phyloP scores from a whole-genome alignment of 2,329 filamentous ascomycete genomes.

The Cladophialophora chaetospira region DNA sequence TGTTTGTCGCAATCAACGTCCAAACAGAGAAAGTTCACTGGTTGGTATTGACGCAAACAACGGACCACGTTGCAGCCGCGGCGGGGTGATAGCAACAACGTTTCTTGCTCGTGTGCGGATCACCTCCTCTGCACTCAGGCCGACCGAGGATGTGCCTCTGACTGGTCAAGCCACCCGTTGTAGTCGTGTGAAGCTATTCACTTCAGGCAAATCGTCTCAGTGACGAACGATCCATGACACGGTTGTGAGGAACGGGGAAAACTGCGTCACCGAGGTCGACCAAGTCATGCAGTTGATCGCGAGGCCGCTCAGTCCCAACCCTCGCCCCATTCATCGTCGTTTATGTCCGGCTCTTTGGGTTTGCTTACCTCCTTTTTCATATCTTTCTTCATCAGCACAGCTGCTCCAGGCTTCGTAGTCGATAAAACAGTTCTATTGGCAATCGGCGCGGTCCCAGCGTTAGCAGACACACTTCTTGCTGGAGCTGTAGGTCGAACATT shows the following conservation, averaged over 20 bases:
- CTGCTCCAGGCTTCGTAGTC: constrained; percentile 50
- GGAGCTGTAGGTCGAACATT: constrained; percentile 38
- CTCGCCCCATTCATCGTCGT: constrained; percentile 52
- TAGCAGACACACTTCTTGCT: constrained; percentile 42
- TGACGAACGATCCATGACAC: too few species aligned
- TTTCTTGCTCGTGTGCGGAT: not conserved
- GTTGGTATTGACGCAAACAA: not conserved
- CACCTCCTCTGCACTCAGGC: too few species aligned
- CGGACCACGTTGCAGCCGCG: too few species aligned
- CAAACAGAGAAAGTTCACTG: not conserved
- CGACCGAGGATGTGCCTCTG: too few species aligned
- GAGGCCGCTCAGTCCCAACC: constrained; percentile 46
- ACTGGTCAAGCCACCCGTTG: too few species aligned
- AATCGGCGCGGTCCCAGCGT: constrained; percentile 33
- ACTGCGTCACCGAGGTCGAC: not conserved
- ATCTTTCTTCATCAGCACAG: constrained; percentile 60
- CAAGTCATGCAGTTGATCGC: too few species aligned
- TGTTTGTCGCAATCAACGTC: not conserved
- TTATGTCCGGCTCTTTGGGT: constrained; percentile 23
- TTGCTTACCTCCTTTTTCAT: constrained; percentile 53
- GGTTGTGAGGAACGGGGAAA: not conserved
- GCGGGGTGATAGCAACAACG: not conserved
- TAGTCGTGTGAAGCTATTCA: too few species aligned
- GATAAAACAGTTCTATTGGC: constrained; percentile 39
- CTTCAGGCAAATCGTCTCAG: too few species aligned